A percentile compares a stretch with the other conserved stretches of the same genome.
These are phyloP conservation scores for Globisporangium echinulatum DNA, from an alignment of 352 stramenopile genomes.

Conservation along the genomic window DNA sequence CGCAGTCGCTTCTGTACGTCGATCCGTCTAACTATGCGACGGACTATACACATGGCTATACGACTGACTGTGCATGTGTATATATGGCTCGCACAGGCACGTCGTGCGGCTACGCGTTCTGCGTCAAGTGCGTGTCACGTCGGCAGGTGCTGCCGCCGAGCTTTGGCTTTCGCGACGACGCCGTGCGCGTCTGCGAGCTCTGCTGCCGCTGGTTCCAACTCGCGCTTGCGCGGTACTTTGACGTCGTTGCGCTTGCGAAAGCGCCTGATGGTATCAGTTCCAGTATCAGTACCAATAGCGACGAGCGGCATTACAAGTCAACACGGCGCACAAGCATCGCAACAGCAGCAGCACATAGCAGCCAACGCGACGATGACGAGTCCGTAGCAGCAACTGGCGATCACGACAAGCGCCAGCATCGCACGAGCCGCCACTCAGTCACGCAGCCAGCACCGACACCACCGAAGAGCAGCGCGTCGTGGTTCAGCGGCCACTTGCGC, in stretches of 20 bases:
- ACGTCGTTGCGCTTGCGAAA: slow-evolving; percentile 40
- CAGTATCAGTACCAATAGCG: too few species aligned
- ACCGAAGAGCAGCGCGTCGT: slow-evolving; percentile 24
- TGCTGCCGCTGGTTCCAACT: slow-evolving; percentile 64
- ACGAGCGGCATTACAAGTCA: too few species aligned
- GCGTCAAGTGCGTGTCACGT: slow-evolving; percentile 53
- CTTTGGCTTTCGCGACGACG: slow-evolving; percentile 49
- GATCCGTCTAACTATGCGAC: background rate
- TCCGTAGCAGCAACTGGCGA: slow-evolving; percentile 5
- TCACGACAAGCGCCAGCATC: slow-evolving; percentile 18
- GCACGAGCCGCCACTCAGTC: slow-evolving; percentile 20
- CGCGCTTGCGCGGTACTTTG: slow-evolving; percentile 61
- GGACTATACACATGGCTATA: background rate
- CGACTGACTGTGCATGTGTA: background rate
- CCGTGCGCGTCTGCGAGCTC: slow-evolving; percentile 49
- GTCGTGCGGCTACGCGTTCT: slow-evolving; percentile 54
- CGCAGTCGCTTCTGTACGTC: slow-evolving; percentile 46
- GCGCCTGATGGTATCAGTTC: slow-evolving; percentile 3
- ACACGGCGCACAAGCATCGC: background rate
- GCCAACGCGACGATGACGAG: slow-evolving; percentile 20
- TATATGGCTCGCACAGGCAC: slow-evolving; percentile 4
- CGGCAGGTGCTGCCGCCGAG: slow-evolving; percentile 43
- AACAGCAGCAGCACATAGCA: slow-evolving; percentile 3
- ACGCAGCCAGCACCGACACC: slow-evolving; percentile 4
- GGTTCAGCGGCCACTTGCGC: slow-evolving; percentile 65